Base-by-base conservation (phyloP, 2,329 filamentous ascomycete species). In the Diaporthe eres region DNA sequence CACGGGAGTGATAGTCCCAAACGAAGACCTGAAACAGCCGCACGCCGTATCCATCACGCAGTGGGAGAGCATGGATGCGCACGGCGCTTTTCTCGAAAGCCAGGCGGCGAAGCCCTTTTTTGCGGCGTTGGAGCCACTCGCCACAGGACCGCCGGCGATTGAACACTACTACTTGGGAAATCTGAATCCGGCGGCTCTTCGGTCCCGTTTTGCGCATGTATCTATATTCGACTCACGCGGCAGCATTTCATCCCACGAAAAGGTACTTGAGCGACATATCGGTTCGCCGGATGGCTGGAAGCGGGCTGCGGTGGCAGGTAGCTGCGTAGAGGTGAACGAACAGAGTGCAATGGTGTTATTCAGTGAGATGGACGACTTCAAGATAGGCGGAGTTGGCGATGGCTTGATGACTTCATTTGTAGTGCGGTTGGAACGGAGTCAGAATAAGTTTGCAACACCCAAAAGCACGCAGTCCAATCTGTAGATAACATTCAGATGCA, bases 41-140 rank as follows among this genome's bases (percentile, higher is more conserved):
- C 31, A 42, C 28, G 71, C 44, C 22, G 60, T 73, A 6, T 65
- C 71, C 15, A 39, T 73, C 22, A 73, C 71, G 7, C 71, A 73
- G 12, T 73, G 71, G 71, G 42, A 55, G 47, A 25, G 12, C 49
- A 65, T 73, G 58, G 71, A 73, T 5, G 58, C 71, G 22, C 58
- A 65, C 61, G 47, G 10, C 15, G 31, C 22, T 19, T 65, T 65
- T 37, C 47, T 65, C 28, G 34, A 49, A 6, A 57, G 71, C 47
- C 25, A n/a, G 17, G 44, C 42, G 2, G 71, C 71, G 19, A 61
- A 34, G 25, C 19, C 71, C 7, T 73, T 73, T 13, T 73, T 65
- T 19, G 55, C 25, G 37, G 22, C 57, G 28, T 4, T 73, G n/a
- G 19, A 73, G 58, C 49, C 71, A 13, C 49, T 73, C 6, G 37